Evolutionary conservation across 2,329 filamentous ascomycete species (phyloP), one percentile per base, ranked within the genome.

Genomic region (Simplicillium aogashimaense): DNA sequence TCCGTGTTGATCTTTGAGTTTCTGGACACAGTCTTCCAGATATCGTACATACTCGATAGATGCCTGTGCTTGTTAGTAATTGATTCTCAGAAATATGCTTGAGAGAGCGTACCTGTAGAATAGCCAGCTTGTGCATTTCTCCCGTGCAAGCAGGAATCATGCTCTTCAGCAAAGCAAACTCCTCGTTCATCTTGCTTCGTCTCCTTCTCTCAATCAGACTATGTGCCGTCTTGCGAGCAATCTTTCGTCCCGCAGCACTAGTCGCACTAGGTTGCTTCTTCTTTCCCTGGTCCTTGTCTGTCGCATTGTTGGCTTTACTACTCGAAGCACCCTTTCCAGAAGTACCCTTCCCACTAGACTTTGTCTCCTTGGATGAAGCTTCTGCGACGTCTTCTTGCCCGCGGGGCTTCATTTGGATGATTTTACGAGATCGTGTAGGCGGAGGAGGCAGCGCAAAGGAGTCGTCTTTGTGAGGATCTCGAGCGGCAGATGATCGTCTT

Each of bases 161-260:
- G 52, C 83, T 77, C 64, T 97, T 97, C 48, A 97, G 66, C 13
- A 94, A 83, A 2, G 80, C 84, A 65, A 97, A 97, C 64, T 97
- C 92, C 59, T 97, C 90, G 51, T 98, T 97, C 90, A 97, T 98
- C 69, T 97, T 98, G 11, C 86, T 94, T 46, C 92, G 73, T 52
- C 92, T 70, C 43, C 90, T 70, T 35, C 92, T 73, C 65, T 98
- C 92, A 51, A 97, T 98, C 49, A 97, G 65, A 54, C 88, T 95
- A 56, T 98, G 92, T 10, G 92, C 92, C 2, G 90, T 97, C 66
- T 95, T 97, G 49, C 92, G 76, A 6, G 92, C 89, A 50, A 92
- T 94, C 67, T 95, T 97, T 41, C 88, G 76, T n/a, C 88, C 88
- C 1, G 89, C 88, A 1, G 86, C 86, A 50, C 84, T 94, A 6